Conservation (phyloP, 768 basidiomycete genomes). For the Collybia sordida region DNA sequence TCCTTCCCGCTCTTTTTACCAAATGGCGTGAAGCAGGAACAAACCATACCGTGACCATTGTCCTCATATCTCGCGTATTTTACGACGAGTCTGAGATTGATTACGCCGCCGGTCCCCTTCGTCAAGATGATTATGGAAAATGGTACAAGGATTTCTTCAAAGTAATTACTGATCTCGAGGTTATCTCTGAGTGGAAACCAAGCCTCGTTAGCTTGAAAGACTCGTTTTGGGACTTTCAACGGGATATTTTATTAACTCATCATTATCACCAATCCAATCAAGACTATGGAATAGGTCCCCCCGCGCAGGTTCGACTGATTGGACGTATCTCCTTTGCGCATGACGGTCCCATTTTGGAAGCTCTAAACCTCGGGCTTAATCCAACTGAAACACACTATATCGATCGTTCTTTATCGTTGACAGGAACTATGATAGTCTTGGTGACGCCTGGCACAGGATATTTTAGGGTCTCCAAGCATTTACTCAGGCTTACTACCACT, state of each 20-base stretch:
- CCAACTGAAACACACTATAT: slow-evolving; percentile 94
- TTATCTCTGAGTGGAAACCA: slow-evolving; percentile 83
- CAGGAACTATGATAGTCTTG: slow-evolving; percentile 79
- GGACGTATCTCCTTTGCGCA: slow-evolving; percentile 85
- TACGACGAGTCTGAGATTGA: slow-evolving; percentile 81
- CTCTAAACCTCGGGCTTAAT: slow-evolving; percentile 88
- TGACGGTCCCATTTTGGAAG: slow-evolving; percentile 94
- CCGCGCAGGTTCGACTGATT: slow-evolving; percentile 66
- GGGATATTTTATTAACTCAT: slow-evolving; percentile 87
- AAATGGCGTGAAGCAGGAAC: slow-evolving; percentile 85
- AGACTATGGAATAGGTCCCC: slow-evolving; percentile 41
- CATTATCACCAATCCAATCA: slow-evolving; percentile 76
- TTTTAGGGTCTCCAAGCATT: slow-evolving; percentile 87
- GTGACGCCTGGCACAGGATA: slow-evolving; percentile 94
- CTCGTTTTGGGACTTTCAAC: slow-evolving; percentile 88
- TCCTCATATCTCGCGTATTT: slow-evolving; percentile 89
- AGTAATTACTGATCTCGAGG: slow-evolving; percentile 90
- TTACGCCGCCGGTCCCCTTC: slow-evolving; percentile 81
- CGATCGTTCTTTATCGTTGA: slow-evolving; percentile 89
- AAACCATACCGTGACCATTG: slow-evolving; percentile 92
- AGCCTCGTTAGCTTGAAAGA: slow-evolving; percentile 86
- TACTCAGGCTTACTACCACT: slow-evolving; percentile 89
- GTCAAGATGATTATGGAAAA: slow-evolving; percentile 66
- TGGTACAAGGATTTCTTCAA: slow-evolving; percentile 98
- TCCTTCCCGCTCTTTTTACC: slow-evolving; percentile 84